A percentile compares a stretch with the other conserved stretches of the same genome.
These are phyloP conservation scores for Boletales sp. DNA, from an alignment of 768 basidiomycete genomes.

Conservation along the genomic window DNA sequence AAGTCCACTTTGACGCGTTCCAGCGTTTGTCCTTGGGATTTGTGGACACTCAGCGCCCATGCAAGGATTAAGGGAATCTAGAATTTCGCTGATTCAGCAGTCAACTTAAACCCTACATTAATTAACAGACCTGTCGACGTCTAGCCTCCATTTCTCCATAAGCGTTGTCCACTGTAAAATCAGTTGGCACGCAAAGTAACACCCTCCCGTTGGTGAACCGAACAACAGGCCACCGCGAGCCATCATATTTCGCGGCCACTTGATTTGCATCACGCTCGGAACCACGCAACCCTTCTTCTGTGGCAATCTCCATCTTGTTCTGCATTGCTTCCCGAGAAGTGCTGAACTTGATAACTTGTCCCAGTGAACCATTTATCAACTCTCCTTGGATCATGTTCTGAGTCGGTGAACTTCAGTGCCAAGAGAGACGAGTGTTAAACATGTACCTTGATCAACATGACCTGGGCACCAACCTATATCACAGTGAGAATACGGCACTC, in stretches of 20 bases:
- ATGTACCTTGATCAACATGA: constrained; percentile 72
- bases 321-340: constrained; percentile 41
- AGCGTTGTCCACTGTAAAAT: constrained; percentile 64
- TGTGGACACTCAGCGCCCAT: constrained; percentile 87
- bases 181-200: constrained; percentile 48
- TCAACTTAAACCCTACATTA: neutral
- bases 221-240: constrained; percentile 56
- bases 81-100: constrained; percentile 16
- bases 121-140: constrained; percentile 48
- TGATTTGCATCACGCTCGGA: constrained; percentile 22
- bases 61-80: constrained; percentile 66
- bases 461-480: constrained; percentile 71
- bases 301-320: constrained; percentile 36
- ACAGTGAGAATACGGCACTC: constrained; percentile 1
- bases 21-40: constrained; percentile 87
- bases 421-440: neutral
- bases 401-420: neutral
- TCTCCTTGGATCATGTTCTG: constrained; percentile 68
- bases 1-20: constrained; percentile 82
- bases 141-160: constrained; percentile 55
- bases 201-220: constrained; percentile 48
- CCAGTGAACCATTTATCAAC: constrained; percentile 70
- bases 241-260: constrained; percentile 15
- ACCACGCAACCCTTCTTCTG: constrained; percentile 30
- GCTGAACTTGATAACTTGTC: constrained; percentile 47